A percentile compares a stretch with the other conserved stretches of the same genome.
Evolutionary conservation across 2,329 filamentous ascomycete species (phyloP).

Genomic region (Aspergillus nomiae): DNA sequence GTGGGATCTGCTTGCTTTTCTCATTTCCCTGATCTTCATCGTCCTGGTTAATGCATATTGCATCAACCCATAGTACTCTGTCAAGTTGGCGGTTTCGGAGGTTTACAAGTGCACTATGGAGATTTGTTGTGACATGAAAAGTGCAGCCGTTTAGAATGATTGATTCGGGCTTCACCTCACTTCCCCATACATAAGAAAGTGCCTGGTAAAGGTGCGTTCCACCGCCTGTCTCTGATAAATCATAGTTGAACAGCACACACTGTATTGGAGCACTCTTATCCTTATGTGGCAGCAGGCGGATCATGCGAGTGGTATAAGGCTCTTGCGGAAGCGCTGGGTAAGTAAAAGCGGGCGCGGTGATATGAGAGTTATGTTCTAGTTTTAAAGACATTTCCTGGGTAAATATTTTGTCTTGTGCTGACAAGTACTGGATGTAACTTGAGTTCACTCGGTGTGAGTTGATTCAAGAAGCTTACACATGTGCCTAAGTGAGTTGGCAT

Average conservation of each 20-base stretch:
- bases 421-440: not conserved
- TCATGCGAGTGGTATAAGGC: not conserved
- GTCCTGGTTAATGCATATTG: not conserved
- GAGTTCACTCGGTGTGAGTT: not conserved
- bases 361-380: accelerated
- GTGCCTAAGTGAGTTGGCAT: no score
- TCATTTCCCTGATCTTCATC: not conserved
- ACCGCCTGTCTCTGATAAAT: not conserved
- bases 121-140: not conserved
- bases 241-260: not conserved
- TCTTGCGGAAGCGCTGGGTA: not conserved
- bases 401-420: no score
- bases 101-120: not conserved
- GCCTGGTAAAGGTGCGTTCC: not conserved
- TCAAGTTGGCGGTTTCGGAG: not conserved
- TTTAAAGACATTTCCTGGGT: not conserved
- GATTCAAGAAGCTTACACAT: no score
- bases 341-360: not conserved
- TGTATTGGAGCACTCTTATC: not conserved
- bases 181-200: conserved; percentile 4
- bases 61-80: conserved; percentile 4
- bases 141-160: not conserved
- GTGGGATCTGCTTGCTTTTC: not conserved
- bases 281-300: not conserved
- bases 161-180: not conserved